Base-by-base conservation (phyloP, 2,329 filamentous ascomycete genomes). In the Hypomyces perniciosus region DNA sequence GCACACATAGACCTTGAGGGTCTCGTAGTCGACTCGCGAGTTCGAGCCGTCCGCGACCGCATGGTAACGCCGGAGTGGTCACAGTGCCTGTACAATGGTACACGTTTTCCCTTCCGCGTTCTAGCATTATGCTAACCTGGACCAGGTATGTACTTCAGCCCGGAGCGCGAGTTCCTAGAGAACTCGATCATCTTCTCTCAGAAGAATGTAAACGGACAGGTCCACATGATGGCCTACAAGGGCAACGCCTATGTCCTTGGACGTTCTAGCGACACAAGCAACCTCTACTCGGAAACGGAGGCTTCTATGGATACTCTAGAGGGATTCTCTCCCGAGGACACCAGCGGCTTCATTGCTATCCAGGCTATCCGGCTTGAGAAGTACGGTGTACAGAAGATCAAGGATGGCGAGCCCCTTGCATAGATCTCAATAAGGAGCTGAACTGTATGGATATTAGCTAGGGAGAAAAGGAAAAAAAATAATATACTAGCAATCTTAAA, bases 301-400 rank as follows among this genome's bases (percentile, higher is more conserved):
- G 69, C 71, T 1, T 72, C 65, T 50, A 80, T 80, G 76, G 76
- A 78, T 61, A 67, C 68, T 10, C 71, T 78, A 6, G 68, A 71
- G 30, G 67, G 65, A 38, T 75, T 75, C 63, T 64, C 57, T 73
- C 72, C 62, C 74, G 84, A 65, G 79, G 86, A 90, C 65, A 81
- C 82, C 58, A 78, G 63, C 9, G 76, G 76, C 28, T 84, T 85
- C 64, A 83, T 92, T 63, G 77, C 76, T 48, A 84, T 90, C 60
- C 77, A 92, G 62, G 80, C 80, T 56, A 86, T 86, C 57, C 75
- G 80, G 41, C 70, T 86, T 45, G 72, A 82, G 70, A 84, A 71
- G 60, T 67, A 68, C 30, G 63, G 64, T 28, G 54, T 28, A 29
- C 48, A 54, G 43, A 69, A 68, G 63, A 64, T 64, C 44, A 58